A percentile compares a stretch with the other conserved stretches of the same genome.
phyloP scores from a whole-genome alignment of 495 filamentous ascomycete species.

The Xylaria castorea region DNA sequence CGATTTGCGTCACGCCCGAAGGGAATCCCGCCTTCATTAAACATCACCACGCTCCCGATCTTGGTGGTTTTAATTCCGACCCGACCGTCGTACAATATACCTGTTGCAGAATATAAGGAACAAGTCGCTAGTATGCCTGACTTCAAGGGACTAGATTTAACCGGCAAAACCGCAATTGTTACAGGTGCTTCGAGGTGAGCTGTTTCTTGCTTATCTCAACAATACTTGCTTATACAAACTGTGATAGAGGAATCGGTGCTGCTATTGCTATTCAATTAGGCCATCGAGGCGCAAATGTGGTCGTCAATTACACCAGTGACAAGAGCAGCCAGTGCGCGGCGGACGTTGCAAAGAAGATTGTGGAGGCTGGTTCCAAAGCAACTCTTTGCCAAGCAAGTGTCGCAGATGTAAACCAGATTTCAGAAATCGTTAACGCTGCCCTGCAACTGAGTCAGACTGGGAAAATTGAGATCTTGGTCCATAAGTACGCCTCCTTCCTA shows the following conservation, averaged over 20 bases:
- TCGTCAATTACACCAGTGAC: background rate
- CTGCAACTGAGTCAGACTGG: background rate
- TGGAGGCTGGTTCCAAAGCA: background rate
- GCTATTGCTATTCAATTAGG: slow-evolving; percentile 5
- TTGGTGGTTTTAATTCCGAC: background rate
- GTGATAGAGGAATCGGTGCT: background rate
- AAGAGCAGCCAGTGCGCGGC: background rate
- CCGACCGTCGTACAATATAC: background rate
- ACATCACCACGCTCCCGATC: background rate
- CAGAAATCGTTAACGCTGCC: background rate
- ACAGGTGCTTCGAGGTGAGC: background rate
- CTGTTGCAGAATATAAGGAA: background rate
- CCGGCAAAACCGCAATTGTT: background rate
- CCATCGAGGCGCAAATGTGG: background rate
- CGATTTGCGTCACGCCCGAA: background rate
- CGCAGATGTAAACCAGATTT: background rate
- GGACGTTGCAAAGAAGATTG: background rate
- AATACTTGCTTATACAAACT: background rate
- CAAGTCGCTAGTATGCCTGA: background rate
- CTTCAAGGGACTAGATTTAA: slow-evolving; percentile 7
- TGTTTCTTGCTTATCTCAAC: too few relatives aligned
- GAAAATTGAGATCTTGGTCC: background rate
- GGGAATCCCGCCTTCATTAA: background rate
- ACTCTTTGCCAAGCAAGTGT: slow-evolving; percentile 7
- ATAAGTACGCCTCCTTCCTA: background rate